Evolutionary conservation across 306 rosid species (phyloP).

Genomic region (Dalbergia cultrata): DNA sequence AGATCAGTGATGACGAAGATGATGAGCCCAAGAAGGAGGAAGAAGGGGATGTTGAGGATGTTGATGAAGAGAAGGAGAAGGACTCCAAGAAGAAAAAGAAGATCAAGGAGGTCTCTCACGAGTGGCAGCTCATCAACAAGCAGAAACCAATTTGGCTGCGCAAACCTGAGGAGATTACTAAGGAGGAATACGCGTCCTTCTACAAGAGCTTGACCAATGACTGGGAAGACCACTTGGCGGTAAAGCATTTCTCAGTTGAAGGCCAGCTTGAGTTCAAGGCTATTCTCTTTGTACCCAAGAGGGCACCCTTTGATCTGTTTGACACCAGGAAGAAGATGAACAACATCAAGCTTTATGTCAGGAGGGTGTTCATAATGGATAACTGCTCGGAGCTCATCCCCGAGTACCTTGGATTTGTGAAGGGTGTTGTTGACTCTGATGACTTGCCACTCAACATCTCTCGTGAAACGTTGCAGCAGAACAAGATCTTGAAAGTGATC

Average conservation of each 20-base stretch:
- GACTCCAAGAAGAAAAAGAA: constrained; percentile 70
- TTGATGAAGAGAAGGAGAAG: constrained; percentile 67
- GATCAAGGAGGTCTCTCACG: constrained; percentile 74
- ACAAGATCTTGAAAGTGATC: constrained; percentile 78
- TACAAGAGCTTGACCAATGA: constrained; percentile 81
- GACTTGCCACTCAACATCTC: constrained; percentile 81
- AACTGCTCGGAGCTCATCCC: constrained; percentile 80
- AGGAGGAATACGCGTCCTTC: constrained; percentile 76
- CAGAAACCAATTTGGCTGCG: constrained; percentile 85
- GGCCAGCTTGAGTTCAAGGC: constrained; percentile 86
- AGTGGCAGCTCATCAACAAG: constrained; percentile 79
- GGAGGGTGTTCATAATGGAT: constrained; percentile 84
- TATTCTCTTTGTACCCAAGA: constrained; percentile 68
- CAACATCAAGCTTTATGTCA: constrained; percentile 76
- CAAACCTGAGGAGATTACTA: constrained; percentile 77
- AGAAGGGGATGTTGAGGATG: constrained; percentile 68
- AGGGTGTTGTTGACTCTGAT: constrained; percentile 82
- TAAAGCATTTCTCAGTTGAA: constrained; percentile 77
- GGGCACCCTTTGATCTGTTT: constrained; percentile 79
- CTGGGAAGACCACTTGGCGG: constrained; percentile 81
- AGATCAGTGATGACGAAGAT: constrained; percentile 76
- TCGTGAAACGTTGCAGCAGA: constrained; percentile 76
- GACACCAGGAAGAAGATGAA: constrained; percentile 80
- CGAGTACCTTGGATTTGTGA: constrained; percentile 75
- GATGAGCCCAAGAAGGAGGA: constrained; percentile 75